Evolutionary conservation across 148 eudicot genomes (phyloP), one percentile per base, ranked within the genome.

Genomic region (Fallopia convolvulus): DNA sequence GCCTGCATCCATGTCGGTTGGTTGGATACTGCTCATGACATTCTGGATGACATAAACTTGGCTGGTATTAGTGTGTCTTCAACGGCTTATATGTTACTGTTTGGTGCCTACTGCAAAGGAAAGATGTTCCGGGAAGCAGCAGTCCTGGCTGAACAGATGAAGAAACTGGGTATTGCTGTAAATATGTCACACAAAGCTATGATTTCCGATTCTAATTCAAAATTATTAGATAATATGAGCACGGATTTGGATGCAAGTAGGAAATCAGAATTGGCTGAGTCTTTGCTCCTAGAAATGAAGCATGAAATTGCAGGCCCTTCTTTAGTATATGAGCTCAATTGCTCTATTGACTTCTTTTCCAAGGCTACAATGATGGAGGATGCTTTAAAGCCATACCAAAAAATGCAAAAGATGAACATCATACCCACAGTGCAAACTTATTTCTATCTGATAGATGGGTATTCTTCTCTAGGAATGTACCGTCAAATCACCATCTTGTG

Each of bases 11-110:
- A 77, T 81, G 53, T 84, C 83, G 97, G 97, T 17, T 95, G 91
- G 97, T 80, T 95, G 48, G 94, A 95, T 79, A 92, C 85, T 70
- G 97, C 97, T 46, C 99, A 95, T 83, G 97, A 95, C 78, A 91
- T 92, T 75, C 49, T 95, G 79, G 99, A 95, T 75, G 99, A 95
- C 79, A 83, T 92, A 84, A 87, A 85, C 56, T 74, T 72, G 46
- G 86, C 87, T 74, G 86, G 87, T 17, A 32, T 80, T 49, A 60
- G 81, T 7, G 23, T 85, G 60, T 87, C 80, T 11, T 12, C 71
- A 46, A 23, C 74, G 48, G 83, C 86, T 26, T 91, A 95, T 83
- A 77, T 76, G 78, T 83, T 83, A 50, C 83, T 95, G 68, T 81
- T 91, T 77, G 73, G 76, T 74, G 91, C 94, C 52, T 95, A 95